Percentiles rank a stretch among this genome's conserved stretches.
phyloP scores from a whole-genome alignment of 1,284 basidiomycete species.

The Heterobasidion occidentale region DNA sequence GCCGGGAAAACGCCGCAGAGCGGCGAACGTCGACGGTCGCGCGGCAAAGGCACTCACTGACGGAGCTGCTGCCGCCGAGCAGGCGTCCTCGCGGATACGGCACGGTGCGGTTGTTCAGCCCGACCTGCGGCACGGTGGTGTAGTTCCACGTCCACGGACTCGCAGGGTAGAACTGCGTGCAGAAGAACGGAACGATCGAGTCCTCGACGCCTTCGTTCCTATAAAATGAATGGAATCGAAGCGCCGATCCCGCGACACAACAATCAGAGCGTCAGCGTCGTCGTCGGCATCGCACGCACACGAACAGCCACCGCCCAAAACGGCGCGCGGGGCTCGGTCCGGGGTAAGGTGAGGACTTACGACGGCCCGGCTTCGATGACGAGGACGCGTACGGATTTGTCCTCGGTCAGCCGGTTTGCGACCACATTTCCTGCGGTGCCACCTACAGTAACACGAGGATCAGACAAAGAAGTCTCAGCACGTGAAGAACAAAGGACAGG shows the following conservation, averaged over 20 bases:
- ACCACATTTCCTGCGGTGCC: slow-evolving; percentile 16
- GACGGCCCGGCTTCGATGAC: slow-evolving; percentile 19
- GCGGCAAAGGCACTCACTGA: slow-evolving; percentile 23
- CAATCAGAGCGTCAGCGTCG: neutral
- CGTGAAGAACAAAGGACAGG: neutral
- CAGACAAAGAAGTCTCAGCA: neutral
- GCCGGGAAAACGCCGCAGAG: neutral
- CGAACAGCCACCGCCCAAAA: too few relatives aligned
- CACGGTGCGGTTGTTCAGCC: slow-evolving; percentile 20
- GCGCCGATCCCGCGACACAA: neutral
- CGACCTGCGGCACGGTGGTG: slow-evolving; percentile 23
- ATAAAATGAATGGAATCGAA: neutral
- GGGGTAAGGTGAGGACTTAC: neutral
- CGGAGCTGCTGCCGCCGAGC: slow-evolving; percentile 28
- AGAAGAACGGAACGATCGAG: neutral
- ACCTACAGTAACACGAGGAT: slow-evolving; percentile 1
- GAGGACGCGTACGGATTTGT: slow-evolving; percentile 11
- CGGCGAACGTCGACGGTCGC: neutral
- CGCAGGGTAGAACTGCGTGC: neutral
- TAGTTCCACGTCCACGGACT: slow-evolving; percentile 22
- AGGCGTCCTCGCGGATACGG: slow-evolving; percentile 24
- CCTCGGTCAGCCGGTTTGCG: slow-evolving; percentile 19
- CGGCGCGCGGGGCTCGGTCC: neutral
- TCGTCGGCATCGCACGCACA: too few relatives aligned
- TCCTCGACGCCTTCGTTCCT: neutral